Evolutionary conservation across 129 eudicot species (phyloP).

Genomic region (Scalesia atractyloides): DNA sequence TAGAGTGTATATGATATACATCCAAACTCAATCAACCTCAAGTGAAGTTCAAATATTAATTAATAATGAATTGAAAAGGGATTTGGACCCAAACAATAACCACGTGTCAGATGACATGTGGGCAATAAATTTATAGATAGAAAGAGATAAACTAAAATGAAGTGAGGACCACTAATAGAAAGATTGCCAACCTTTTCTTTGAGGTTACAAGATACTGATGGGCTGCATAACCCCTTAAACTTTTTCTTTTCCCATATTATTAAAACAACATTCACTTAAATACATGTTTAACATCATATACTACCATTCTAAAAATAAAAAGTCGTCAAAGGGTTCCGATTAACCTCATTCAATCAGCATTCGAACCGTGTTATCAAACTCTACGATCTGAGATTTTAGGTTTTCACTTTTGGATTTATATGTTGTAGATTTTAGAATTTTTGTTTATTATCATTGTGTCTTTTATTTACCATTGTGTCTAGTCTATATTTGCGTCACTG

Average conservation of each 20-base stretch:
- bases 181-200: conserved; percentile 19
- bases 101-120: conserved; percentile 31
- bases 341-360: too few relatives aligned
- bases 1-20: conserved; percentile 10
- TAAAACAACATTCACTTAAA: too few relatives aligned
- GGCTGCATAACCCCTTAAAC: conserved; percentile 11
- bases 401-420: too few relatives aligned
- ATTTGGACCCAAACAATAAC: conserved; percentile 1
- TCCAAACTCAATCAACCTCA: conserved; percentile 15
- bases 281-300: too few relatives aligned
- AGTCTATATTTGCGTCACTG: too few relatives aligned
- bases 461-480: too few relatives aligned
- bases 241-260: background rate
- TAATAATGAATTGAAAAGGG: background rate
- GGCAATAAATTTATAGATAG: conserved; percentile 19
- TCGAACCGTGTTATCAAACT: too few relatives aligned
- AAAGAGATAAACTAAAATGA: conserved; percentile 27
- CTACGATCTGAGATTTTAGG: too few relatives aligned
- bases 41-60: conserved; percentile 12
- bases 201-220: conserved; percentile 15
- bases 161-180: conserved; percentile 30
- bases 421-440: too few relatives aligned
- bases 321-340: too few relatives aligned
- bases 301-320: too few relatives aligned
- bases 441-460: too few relatives aligned